Conservation (phyloP, 306 rosid genomes). For the Quercus gilva region DNA sequence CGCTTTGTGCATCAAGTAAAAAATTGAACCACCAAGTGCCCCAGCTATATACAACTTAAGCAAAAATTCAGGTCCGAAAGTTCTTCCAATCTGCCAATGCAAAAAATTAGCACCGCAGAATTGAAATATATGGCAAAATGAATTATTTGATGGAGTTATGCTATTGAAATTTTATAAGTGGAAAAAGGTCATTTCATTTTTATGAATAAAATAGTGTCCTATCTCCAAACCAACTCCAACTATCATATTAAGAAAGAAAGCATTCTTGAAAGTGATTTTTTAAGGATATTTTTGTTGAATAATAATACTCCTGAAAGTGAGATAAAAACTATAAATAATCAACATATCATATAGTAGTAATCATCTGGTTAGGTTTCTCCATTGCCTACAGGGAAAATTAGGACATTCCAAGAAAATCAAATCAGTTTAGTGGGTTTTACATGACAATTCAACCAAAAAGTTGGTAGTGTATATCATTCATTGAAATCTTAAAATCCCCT, state of each 20-base stretch:
- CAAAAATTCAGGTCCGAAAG: conserved; percentile 69
- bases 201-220: not conserved
- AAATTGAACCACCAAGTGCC: conserved; percentile 73
- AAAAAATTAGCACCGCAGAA: conserved; percentile 24
- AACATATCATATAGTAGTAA: not conserved
- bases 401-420: not conserved
- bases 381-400: not conserved
- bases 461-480: not conserved
- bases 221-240: not conserved
- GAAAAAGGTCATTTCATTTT: not conserved
- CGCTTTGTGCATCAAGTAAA: conserved; percentile 62
- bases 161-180: not conserved
- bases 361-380: not conserved
- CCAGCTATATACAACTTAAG: conserved; percentile 84
- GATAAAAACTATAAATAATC: not conserved
- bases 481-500: not conserved
- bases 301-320: not conserved
- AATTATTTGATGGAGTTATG: not conserved
- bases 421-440: not conserved
- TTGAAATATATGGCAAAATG: conserved; percentile 6
- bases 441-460: not conserved
- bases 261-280: not conserved
- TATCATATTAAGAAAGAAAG: not conserved
- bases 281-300: too few relatives aligned
- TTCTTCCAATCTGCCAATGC: conserved; percentile 56